phyloP scores from a whole-genome alignment of 306 rosid species.

The Prunus mira region DNA sequence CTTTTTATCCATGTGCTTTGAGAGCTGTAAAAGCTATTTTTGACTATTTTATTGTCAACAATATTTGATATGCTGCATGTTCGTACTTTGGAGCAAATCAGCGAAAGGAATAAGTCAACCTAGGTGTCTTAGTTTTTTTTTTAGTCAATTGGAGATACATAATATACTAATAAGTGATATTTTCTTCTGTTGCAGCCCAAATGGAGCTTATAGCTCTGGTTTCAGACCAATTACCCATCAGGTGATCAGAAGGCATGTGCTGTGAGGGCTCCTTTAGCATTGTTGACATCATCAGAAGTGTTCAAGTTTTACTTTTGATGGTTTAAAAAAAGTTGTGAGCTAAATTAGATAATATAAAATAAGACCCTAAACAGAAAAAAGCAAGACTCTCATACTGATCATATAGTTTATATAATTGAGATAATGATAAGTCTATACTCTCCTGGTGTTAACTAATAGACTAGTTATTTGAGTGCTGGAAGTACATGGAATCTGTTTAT shows the following conservation, averaged over 20 bases:
- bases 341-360: not conserved
- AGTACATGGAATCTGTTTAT: not conserved
- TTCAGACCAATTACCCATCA: constrained; percentile 97
- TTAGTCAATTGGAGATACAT: not conserved
- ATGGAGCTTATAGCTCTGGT: constrained; percentile 96
- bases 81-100: not conserved
- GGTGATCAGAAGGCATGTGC: constrained; percentile 73
- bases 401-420: not conserved
- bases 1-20: not conserved
- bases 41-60: not conserved
- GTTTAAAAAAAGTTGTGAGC: not conserved
- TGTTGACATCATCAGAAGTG: constrained; percentile 15
- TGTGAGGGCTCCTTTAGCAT: constrained; percentile 10
- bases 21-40: not conserved
- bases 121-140: not conserved
- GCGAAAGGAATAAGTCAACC: too few relatives aligned
- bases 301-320: not conserved
- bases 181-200: constrained; percentile 62
- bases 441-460: too few relatives aligned
- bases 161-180: not conserved
- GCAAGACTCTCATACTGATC: not conserved
- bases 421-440: not conserved
- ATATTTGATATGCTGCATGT: not conserved
- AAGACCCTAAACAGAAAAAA: not conserved
- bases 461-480: not conserved